phyloP scores from a whole-genome alignment of 345 rosid genomes.

The Isatis tinctoria region DNA sequence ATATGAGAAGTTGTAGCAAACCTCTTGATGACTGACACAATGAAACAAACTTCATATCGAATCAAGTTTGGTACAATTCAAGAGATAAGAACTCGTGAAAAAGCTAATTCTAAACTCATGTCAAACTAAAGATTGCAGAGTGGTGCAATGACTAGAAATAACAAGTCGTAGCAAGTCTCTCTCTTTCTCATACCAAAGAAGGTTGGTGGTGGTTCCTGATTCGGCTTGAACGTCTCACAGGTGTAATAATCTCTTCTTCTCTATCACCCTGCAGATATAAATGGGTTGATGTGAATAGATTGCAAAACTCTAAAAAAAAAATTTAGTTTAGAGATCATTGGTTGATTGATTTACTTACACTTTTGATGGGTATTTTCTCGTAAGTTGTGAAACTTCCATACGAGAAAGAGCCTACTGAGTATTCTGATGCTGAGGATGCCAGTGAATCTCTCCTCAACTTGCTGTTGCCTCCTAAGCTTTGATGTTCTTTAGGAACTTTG shows the following conservation, averaged over 20 bases:
- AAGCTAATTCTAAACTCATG: background rate
- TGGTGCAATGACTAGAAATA: constrained; percentile 14
- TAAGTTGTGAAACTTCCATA: constrained; percentile 82
- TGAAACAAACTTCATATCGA: background rate
- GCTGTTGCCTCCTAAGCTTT: constrained; percentile 32
- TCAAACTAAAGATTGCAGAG: constrained; percentile 23
- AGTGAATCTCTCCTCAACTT: constrained; percentile 48
- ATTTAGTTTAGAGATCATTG: background rate
- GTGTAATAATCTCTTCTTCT: constrained; percentile 55
- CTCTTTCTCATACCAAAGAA: constrained; percentile 39
- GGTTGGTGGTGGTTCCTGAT: constrained; percentile 47
- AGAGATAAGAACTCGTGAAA: background rate
- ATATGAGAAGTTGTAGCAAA: too few species aligned
- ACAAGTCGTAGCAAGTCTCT: background rate
- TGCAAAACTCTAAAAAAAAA: background rate
- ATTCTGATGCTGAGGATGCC: constrained; percentile 70
- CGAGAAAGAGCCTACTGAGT: constrained; percentile 47
- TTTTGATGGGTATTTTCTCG: constrained; percentile 60
- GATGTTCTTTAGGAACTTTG: constrained; percentile 29
- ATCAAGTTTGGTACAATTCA: constrained; percentile 10
- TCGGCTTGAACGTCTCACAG: constrained; percentile 86
- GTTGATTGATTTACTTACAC: constrained; percentile 38
- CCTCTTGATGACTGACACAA: background rate
- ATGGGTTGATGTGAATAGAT: background rate
- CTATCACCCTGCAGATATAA: constrained; percentile 44